Percentiles rank a stretch among this genome's conserved stretches.
Evolutionary conservation across 805 yeast species (phyloP).

Genomic region (Candida xiaguanensis): DNA sequence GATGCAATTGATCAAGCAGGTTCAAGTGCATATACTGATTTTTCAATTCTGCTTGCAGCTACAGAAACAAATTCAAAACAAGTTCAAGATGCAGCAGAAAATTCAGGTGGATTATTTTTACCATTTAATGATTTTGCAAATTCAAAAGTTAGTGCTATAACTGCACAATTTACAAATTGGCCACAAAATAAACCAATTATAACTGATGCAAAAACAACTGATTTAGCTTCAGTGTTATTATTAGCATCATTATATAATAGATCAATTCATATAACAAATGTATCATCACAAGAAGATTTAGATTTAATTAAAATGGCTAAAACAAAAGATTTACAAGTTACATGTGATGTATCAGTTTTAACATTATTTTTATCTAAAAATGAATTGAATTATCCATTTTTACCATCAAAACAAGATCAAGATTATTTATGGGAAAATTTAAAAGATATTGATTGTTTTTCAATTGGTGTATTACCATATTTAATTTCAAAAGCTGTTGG

Average conservation of each 20-base stretch:
- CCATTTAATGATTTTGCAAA: conserved; percentile 72
- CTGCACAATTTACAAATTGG: conserved; percentile 81
- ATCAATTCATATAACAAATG: conserved; percentile 84
- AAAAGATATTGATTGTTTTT: conserved; percentile 75
- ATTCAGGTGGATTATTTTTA: conserved; percentile 76
- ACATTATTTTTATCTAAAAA: conserved; percentile 73
- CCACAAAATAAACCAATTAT: conserved; percentile 79
- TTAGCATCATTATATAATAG: conserved; percentile 85
- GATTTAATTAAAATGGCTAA: conserved; percentile 82
- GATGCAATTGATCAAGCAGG: conserved; percentile 58
- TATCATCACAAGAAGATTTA: conserved; percentile 75
- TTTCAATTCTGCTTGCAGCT: conserved; percentile 78
- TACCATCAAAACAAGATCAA: conserved; percentile 82
- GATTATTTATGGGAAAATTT: conserved; percentile 76
- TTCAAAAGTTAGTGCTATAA: conserved; percentile 70
- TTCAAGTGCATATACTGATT: conserved; percentile 73
- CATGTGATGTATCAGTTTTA: conserved; percentile 84
- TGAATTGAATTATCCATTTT: conserved; percentile 64
- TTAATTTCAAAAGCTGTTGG: conserved; percentile 65
- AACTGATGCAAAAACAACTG: conserved; percentile 89
- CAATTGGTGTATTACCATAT: conserved; percentile 78
- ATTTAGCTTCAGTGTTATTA: conserved; percentile 86
- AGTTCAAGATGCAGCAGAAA: conserved; percentile 56
- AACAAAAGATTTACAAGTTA: conserved; percentile 73
- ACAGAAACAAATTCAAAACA: conserved; percentile 62